A percentile compares a stretch with the other conserved stretches of the same genome.
Conservation (phyloP, 176 grass and related monocot genomes). For the Cocos nucifera region DNA sequence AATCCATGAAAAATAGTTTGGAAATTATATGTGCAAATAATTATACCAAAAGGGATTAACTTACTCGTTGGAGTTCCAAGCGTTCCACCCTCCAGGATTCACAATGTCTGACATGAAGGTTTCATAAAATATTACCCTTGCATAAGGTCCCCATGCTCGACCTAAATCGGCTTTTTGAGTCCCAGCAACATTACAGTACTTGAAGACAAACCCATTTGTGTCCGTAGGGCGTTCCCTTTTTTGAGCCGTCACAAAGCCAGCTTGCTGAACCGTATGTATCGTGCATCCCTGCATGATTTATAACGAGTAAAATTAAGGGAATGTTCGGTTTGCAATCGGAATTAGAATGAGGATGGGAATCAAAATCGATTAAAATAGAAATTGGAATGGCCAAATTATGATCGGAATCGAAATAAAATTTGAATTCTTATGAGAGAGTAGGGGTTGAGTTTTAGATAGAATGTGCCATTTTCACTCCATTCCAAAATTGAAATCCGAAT, state of each 20-base stretch:
- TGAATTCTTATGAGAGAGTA: no score
- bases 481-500: no score
- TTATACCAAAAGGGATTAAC: background rate
- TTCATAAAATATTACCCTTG: slow-evolving; percentile 61
- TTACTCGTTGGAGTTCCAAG: slow-evolving; percentile 39
- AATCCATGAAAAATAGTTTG: no score
- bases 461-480: no score
- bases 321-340: no score
- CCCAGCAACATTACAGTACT: slow-evolving; percentile 26
- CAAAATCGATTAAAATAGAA: no score
- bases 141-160: slow-evolving; percentile 50
- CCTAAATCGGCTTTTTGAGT: slow-evolving; percentile 35
- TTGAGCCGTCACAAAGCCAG: slow-evolving; percentile 43
- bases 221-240: slow-evolving; percentile 17
- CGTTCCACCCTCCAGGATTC: slow-evolving; percentile 42
- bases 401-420: no score
- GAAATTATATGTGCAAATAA: no score
- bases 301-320: background rate
- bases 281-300: slow-evolving; percentile 28
- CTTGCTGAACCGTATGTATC: slow-evolving; percentile 7
- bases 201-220: slow-evolving; percentile 45
- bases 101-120: slow-evolving; percentile 52
- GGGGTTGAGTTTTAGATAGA: no score
- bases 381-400: no score
- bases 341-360: no score